phyloP scores from a whole-genome alignment of 768 basidiomycete species.

The Boletus rubropictus region DNA sequence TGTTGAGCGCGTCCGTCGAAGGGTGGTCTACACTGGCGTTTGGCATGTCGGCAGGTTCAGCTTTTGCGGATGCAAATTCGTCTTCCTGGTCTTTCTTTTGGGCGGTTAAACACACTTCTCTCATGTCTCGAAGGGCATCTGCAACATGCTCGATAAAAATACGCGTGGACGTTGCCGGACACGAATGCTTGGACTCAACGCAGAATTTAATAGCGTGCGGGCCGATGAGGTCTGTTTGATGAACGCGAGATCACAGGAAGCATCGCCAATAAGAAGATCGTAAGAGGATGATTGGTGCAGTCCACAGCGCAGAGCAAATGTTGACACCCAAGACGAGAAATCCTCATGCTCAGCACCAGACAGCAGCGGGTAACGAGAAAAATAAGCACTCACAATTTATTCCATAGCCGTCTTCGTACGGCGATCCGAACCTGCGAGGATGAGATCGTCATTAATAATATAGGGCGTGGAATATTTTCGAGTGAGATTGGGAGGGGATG shows the following conservation, averaged over 20 bases:
- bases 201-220: constrained; percentile 83
- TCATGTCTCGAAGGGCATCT: constrained; percentile 67
- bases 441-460: constrained; percentile 5
- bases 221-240: constrained; percentile 66
- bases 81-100: constrained; percentile 6
- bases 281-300: not conserved
- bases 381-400: constrained; percentile 63
- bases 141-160: constrained; percentile 57
- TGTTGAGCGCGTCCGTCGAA: not conserved
- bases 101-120: constrained; percentile 38
- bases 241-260: not conserved
- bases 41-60: too few relatives aligned
- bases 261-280: not conserved
- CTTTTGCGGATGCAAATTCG: not conserved
- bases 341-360: not conserved
- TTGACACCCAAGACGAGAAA: not conserved
- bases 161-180: constrained; percentile 61
- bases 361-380: not conserved
- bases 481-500: not conserved
- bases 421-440: constrained; percentile 61
- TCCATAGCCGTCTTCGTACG: constrained; percentile 84
- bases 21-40: not conserved
- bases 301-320: not conserved
- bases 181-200: constrained; percentile 82
- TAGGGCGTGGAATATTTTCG: not conserved